Evolutionary conservation across 306 rosid genomes (phyloP), one percentile per base, ranked within the genome.

Genomic region (Ceratonia siliqua): DNA sequence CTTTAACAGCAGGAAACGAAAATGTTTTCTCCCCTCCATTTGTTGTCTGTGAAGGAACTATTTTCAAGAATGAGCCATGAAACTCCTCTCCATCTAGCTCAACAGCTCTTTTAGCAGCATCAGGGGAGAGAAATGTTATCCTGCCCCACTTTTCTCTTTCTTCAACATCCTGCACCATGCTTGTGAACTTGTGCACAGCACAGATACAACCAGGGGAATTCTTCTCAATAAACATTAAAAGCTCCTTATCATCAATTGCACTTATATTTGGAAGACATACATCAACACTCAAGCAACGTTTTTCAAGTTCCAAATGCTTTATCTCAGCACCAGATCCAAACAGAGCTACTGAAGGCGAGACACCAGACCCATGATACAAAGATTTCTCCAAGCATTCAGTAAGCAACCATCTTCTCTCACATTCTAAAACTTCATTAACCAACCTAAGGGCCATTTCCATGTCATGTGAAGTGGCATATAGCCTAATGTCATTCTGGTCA

Each of bases 301-400:
- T 91, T 57, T 82, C 88, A 85, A 90, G 90, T 80, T 94, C 97
- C 84, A 94, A 77, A 86, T 92, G 95, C 88, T 85, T 92, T 85
- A 94, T 90, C 86, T 82, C 87, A 56, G 89, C 99, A 79, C 99
- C 99, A 50, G 93, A 85, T 69, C 99, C 99, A 82, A 94, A 89
- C 82, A 94, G 76, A 22, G 98, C 98, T 24, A 89, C 68, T 22
- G 98, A 75, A 54, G 97, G 80, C 20, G 83, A 71, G 71, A 78
- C 62, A 56, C 87, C 89, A 58, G 91, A 67, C 70, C 96, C 92
- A 61, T 79, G 89, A 82, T 87, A 92, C 74, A 94, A 82, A 75
- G 55, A 82, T 78, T 89, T 94, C 76, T 88, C 99, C 80, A 87
- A 46, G 55, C 99, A 94, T 76, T 94, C 99, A 64, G 84, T 55